Evolutionary conservation across 495 filamentous ascomycete genomes (phyloP), one percentile per base, ranked within the genome.

Genomic region (Talaromyces wortmannii): DNA sequence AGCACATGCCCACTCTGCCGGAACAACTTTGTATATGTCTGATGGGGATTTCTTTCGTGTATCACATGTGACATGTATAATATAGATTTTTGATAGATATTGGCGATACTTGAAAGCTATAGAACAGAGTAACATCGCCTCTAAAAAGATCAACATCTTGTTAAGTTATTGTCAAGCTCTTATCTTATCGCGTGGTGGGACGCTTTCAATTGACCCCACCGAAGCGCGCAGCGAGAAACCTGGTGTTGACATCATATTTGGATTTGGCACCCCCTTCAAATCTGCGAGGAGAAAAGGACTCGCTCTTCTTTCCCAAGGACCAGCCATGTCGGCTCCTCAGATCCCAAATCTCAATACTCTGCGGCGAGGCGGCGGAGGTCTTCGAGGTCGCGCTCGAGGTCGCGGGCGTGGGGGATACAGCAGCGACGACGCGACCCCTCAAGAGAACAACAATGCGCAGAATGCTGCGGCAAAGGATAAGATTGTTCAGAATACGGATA

Each of bases 1-100:
- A 91, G 85, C 62, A 91, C 83, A 51, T 98, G 92, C 67, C 92
- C 92, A 49, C 74, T 97, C 55, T 97, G 92, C 70, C 75, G 91
- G 56, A 94, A 91, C 67, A 81, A 85, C 33, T 94, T 95, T 66
- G 83, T 87, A 53, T 91, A 87, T 71, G 69, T 72, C 44, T 74
- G 61, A 29, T 16, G 12, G 30, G 36, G 56, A 56, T 65, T 52
- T 58, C 13, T 45, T 46, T 12, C 30, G 30, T 50, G 47, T 18
- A 48, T 31, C 23, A 13, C 13, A 16, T 32, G 16, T n/a, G 16
- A 32, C 16, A 48, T 52, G 50, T 52, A 52, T 52, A 52, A 6
- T 44, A 52, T 13, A 40, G 8, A 40, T 40, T 40, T 40, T 10
- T 40, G 6, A 40, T 40, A 40, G 36, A 40, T 40, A 40, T 23